Percentiles rank a stretch among this genome's conserved stretches.
These are phyloP conservation scores for Lolium perenne DNA, from an alignment of 176 grass and related monocot genomes.

Conservation along the genomic window DNA sequence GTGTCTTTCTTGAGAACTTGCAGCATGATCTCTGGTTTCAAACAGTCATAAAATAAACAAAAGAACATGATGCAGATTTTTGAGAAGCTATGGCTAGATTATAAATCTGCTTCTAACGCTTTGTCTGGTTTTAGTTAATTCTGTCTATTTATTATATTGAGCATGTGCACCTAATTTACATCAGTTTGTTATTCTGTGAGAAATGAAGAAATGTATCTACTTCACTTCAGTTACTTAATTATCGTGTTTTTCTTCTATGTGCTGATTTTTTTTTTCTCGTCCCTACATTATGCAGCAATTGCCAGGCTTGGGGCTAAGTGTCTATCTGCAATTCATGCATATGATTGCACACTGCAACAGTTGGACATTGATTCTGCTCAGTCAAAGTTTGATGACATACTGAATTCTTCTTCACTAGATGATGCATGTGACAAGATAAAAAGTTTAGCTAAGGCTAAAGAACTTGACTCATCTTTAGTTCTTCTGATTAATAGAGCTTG, in stretches of 20 bases:
- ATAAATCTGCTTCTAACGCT: conserved; percentile 7
- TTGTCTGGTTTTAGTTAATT: background rate
- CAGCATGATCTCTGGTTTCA: conserved; percentile 30
- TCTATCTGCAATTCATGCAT: conserved; percentile 83
- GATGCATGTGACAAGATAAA: conserved; percentile 75
- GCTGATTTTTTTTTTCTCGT: conserved; percentile 17
- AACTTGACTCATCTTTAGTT: conserved; percentile 93
- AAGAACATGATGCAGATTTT: background rate
- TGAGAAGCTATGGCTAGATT: conserved; percentile 14
- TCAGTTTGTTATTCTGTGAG: conserved; percentile 7
- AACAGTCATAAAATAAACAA: background rate
- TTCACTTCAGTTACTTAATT: conserved; percentile 8
- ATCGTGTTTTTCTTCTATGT: background rate
- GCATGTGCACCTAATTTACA: background rate
- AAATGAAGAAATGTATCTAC: background rate
- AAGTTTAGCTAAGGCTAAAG: conserved; percentile 78
- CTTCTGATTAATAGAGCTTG: conserved; percentile 90
- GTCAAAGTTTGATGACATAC: conserved; percentile 84
- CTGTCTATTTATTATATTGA: background rate
- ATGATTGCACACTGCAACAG: conserved; percentile 80
- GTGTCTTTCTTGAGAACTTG: background rate
- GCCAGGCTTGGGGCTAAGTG: conserved; percentile 89
- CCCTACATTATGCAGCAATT: conserved; percentile 61
- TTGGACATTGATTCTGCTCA: conserved; percentile 72
- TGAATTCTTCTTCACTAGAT: conserved; percentile 88